A percentile compares a stretch with the other conserved stretches of the same genome.
Evolutionary conservation across 2,329 filamentous ascomycete species (phyloP).

Genomic region (Fusarium sp.): DNA sequence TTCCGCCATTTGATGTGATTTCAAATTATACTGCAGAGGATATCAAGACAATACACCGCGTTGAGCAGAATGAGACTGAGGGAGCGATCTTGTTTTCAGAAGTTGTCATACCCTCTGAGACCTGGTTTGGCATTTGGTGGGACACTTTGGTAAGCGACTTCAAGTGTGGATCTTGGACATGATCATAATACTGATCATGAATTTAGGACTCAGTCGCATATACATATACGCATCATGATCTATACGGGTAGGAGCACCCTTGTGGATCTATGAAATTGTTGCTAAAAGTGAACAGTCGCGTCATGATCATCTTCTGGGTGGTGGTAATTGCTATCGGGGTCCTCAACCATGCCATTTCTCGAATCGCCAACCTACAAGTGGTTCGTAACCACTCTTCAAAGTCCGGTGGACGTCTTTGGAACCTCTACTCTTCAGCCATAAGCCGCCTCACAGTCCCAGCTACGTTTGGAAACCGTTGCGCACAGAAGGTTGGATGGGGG

Average conservation of each 20-base stretch:
- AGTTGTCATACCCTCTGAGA: constrained; percentile 53
- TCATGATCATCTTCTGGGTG: constrained; percentile 59
- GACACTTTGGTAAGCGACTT: constrained; percentile 54
- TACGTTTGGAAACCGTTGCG: constrained; percentile 59
- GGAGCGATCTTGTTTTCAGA: constrained; percentile 42
- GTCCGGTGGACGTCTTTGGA: not conserved
- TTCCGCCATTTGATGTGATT: constrained; percentile 55
- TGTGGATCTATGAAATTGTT: fast-evolving
- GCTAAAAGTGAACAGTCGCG: constrained; percentile 43
- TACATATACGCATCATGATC: constrained; percentile 52
- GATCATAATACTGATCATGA: constrained; percentile 12
- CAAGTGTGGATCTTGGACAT: not conserved
- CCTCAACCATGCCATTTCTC: constrained; percentile 47
- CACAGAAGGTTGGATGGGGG: constrained; percentile 61
- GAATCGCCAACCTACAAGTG: constrained; percentile 17
- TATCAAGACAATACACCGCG: constrained; percentile 49
- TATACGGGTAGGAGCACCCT: constrained; percentile 53
- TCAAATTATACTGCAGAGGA: constrained; percentile 54
- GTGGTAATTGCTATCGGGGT: constrained; percentile 56
- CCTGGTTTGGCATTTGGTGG: constrained; percentile 54
- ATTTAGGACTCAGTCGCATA: constrained; percentile 55
- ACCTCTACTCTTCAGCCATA: constrained; percentile 50
- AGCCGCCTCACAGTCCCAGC: constrained; percentile 56
- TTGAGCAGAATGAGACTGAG: constrained; percentile 49
- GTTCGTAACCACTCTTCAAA: constrained; percentile 6